A percentile compares a stretch with the other conserved stretches of the same genome.
phyloP scores from a whole-genome alignment of 2,329 filamentous ascomycete genomes.

The Metarhizium guizhouense region DNA sequence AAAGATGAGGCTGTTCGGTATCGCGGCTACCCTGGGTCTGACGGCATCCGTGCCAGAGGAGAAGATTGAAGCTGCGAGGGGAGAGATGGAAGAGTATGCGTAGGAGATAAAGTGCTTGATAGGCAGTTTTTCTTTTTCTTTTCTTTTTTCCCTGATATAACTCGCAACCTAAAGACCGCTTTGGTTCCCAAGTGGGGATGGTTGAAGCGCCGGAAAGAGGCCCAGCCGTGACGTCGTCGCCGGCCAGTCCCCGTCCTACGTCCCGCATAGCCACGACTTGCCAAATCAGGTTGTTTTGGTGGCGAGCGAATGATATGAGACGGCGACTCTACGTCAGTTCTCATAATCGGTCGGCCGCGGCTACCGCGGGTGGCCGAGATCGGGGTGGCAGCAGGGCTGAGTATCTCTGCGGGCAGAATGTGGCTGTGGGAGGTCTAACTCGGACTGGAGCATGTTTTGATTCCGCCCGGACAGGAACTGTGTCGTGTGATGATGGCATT shows the following conservation, averaged over 20 bases:
- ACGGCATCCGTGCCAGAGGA: conserved; percentile 13
- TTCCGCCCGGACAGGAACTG: not conserved
- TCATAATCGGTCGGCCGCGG: not conserved
- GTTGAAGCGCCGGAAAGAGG: too few relatives aligned
- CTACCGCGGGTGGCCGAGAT: not conserved
- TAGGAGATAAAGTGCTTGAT: not conserved
- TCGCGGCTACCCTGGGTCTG: conserved; percentile 17
- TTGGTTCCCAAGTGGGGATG: too few relatives aligned
- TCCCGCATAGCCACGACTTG: too few relatives aligned
- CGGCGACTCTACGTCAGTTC: not conserved
- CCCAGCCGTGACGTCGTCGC: not conserved
- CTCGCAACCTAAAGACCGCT: too few relatives aligned
- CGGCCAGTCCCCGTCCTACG: too few relatives aligned
- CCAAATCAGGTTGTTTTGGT: too few relatives aligned
- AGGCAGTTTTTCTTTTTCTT: too few relatives aligned
- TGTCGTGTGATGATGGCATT: not conserved
- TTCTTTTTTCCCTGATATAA: too few relatives aligned
- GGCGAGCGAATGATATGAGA: not conserved
- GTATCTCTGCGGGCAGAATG: not conserved
- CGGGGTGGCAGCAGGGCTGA: not conserved
- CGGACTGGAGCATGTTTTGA: not conserved
- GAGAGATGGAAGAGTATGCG: conserved; percentile 5
- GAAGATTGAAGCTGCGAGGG: conserved; percentile 8
- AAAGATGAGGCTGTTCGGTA: conserved; percentile 17
- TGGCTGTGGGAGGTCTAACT: not conserved